Percentiles rank a stretch among this genome's conserved stretches.
phyloP scores from a whole-genome alignment of 2,329 filamentous ascomycete species.

The Fusarium caatingaense region DNA sequence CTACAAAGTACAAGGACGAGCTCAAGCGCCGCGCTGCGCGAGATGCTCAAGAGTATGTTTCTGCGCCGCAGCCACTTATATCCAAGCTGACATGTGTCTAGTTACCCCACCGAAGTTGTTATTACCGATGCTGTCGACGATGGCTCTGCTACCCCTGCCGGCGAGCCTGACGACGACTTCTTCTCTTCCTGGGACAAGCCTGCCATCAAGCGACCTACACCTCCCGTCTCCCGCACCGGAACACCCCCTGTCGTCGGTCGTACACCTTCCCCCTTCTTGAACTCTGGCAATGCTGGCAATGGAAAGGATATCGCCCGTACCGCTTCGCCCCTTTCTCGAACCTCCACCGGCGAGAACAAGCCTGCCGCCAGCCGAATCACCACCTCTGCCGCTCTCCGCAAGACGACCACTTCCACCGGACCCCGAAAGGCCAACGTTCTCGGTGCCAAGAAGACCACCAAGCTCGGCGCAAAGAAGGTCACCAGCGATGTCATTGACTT shows the following conservation, averaged over 20 bases:
- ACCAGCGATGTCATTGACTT: slow-evolving; percentile 87
- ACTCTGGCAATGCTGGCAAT: slow-evolving; percentile 76
- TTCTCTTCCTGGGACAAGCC: slow-evolving; percentile 99
- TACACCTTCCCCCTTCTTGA: slow-evolving; percentile 91
- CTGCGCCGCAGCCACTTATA: slow-evolving; percentile 1
- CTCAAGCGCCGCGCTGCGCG: slow-evolving; percentile 84
- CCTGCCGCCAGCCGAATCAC: slow-evolving; percentile 78
- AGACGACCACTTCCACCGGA: slow-evolving; percentile 71
- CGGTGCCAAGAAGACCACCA: slow-evolving; percentile 82
- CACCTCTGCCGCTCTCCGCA: slow-evolving; percentile 84
- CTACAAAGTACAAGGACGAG: slow-evolving; percentile 98
- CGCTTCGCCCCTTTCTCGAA: slow-evolving; percentile 81
- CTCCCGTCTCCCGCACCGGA: slow-evolving; percentile 87
- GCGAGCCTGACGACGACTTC: slow-evolving; percentile 93
- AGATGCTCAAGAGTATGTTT: slow-evolving; percentile 85
- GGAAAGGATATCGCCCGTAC: slow-evolving; percentile 80
- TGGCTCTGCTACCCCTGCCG: slow-evolving; percentile 79
- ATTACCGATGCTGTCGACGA: slow-evolving; percentile 80
- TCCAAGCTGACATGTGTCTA: slow-evolving; percentile 54
- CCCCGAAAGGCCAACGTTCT: slow-evolving; percentile 88
- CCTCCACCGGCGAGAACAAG: slow-evolving; percentile 63
- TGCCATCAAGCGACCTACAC: slow-evolving; percentile 93
- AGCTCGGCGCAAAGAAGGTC: slow-evolving; percentile 94
- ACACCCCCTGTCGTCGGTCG: slow-evolving; percentile 86
- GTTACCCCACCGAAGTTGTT: slow-evolving; percentile 86